Base-by-base conservation (phyloP, 83 land plant genomes). In the Diphasiastrum complanatum region DNA sequence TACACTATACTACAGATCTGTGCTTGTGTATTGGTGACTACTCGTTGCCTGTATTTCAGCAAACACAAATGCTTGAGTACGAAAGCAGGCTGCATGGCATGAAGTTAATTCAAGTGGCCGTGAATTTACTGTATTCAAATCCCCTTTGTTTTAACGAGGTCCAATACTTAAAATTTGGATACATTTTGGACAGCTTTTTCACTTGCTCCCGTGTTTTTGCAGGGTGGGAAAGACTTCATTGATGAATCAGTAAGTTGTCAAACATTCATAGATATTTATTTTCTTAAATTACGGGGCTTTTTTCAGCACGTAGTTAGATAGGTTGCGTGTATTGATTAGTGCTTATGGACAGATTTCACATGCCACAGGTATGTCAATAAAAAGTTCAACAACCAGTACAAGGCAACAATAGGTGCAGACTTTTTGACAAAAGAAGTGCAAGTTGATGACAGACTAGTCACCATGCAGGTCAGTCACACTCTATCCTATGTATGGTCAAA, bases 321-420 rank as follows among this genome's bases (percentile, higher is more conserved):
- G 56, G 28, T 14, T 29, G 43, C 27, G 4, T 47, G 3, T 45
- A 22, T 20, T 27, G 55, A n/a, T 31, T 62, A 4, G 5, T 24
- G 8, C 5, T 30, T 16, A n/a, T 23, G 14, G 18, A 11, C 8
- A 49, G 10, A 10, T 51, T 32, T 3, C 23, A 3, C 12, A n/a
- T n/a, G n/a, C n/a, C n/a, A n/a, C 56, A 64, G 67, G 34, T 67
- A 67, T 67, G 70, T 67, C 4, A 67, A 59, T 36, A 67, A 67
- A 69, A 67, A 67, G 37, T 67, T 67, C 31, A 67, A 69, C 67
- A 67, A 67, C 38, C 70, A 67, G 51, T 67, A 67, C 66, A 67
- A 67, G 51, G 70, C 70, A 2, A 67, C 70, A 3, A 67, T 67
- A 61, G 70, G 70, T 10, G 70, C 70, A 14, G 70, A 67, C 46